Evolutionary conservation across 2,329 filamentous ascomycete species (phyloP).

Genomic region (Aspergillus spinulosporus): DNA sequence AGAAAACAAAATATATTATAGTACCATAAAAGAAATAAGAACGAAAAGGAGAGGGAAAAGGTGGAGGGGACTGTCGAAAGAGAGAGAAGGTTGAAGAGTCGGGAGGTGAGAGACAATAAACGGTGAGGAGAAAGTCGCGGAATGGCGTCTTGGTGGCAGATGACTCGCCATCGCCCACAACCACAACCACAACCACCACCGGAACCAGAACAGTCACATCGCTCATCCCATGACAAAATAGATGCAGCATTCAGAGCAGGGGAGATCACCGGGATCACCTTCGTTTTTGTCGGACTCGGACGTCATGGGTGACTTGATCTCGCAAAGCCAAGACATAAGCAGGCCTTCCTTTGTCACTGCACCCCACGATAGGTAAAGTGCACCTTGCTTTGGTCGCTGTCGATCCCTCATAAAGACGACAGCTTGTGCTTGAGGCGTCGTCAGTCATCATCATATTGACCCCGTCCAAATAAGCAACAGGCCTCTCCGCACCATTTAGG

Average conservation of each 20-base stretch:
- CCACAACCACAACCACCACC: too few relatives aligned
- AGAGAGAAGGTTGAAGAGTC: neutral
- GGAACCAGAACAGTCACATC: neutral
- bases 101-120: neutral
- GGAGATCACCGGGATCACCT: too few relatives aligned
- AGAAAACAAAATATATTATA: neutral
- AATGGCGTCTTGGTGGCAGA: conserved; percentile 14
- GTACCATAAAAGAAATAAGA: neutral
- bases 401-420: too few relatives aligned
- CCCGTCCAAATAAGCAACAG: neutral
- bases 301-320: neutral
- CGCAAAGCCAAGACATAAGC: neutral
- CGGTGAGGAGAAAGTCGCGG: conserved; percentile 3
- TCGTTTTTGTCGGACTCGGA: neutral
- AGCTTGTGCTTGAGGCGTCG: neutral
- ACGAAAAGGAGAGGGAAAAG: neutral
- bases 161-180: conserved; percentile 10
- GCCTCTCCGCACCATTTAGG: neutral
- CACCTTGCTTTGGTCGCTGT: neutral
- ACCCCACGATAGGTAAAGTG: too few relatives aligned
- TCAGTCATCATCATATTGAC: neutral
- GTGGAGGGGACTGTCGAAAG: neutral
- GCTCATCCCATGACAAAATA: neutral
- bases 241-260: neutral
- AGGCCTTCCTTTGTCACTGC: neutral